These are phyloP conservation scores for Daphne laureola DNA, from an alignment of 441 rosid species.

Conservation along the genomic window DNA sequence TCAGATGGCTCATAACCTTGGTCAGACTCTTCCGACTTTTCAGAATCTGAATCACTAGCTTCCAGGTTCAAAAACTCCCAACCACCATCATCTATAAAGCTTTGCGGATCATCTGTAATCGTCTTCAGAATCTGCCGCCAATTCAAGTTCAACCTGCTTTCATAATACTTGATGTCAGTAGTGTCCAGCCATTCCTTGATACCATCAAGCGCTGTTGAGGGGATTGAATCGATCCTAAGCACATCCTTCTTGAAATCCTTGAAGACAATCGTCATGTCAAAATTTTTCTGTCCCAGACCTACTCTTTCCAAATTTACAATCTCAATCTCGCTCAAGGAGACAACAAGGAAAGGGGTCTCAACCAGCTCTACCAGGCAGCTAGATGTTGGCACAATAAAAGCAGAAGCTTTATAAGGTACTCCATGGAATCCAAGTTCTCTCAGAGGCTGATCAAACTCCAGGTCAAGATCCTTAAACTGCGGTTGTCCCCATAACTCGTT, in stretches of 20 bases:
- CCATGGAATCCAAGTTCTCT: conserved; percentile 91
- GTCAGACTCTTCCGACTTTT: conserved; percentile 66
- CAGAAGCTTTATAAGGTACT: conserved; percentile 66
- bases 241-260: conserved; percentile 88
- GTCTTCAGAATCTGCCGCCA: conserved; percentile 89
- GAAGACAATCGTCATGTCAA: conserved; percentile 80
- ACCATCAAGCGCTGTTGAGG: conserved; percentile 72
- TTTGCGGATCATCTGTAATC: conserved; percentile 76
- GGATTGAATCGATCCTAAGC: conserved; percentile 77
- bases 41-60: conserved; percentile 81
- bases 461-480: conserved; percentile 57
- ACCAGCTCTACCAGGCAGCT: conserved; percentile 78
- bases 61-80: conserved; percentile 94
- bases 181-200: conserved; percentile 95
- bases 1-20: conserved; percentile 83
- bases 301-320: conserved; percentile 90
- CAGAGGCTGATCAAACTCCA: conserved; percentile 89
- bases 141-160: conserved; percentile 85
- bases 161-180: conserved; percentile 75
- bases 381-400: conserved; percentile 84
- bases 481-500: conserved; percentile 85
- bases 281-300: conserved; percentile 87
- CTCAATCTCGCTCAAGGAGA: conserved; percentile 79
- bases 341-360: conserved; percentile 78
- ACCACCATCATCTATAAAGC: conserved; percentile 77